Base-by-base conservation (phyloP, 768 basidiomycete genomes). In the Mycena indigotica region DNA sequence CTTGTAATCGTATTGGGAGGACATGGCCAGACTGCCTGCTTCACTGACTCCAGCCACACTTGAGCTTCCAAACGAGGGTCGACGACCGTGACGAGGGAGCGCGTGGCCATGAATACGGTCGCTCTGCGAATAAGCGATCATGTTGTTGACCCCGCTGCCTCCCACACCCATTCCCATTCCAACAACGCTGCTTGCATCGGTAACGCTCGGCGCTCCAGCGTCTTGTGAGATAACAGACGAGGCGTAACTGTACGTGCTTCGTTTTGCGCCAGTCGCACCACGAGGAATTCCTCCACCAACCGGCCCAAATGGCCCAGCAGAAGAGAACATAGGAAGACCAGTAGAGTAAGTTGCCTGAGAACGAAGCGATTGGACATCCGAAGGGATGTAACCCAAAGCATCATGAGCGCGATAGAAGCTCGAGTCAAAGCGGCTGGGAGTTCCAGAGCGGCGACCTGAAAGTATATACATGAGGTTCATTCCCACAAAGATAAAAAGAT, bases 291-390 rank as follows among this genome's bases (percentile, higher is more conserved):
- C 83, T 19, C 62, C 62, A 15, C 57, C 58, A n/a, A 63, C 62
- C 48, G 86, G 79, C 45, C 88, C 85, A 66, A 89, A 92, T 12
- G 87, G 86, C 46, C 87, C 84, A 63, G 80, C 81, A 26, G 82
- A 75, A 50, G 84, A 80, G 67, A 95, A 95, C 80, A 91, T 84
- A 16, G 94, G 95, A 28, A 96, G 77, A 24, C 93, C 92, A 10
- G 95, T 94, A 2, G 95, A 91, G 69, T 97, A 95, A 0, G 93
- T 95, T 0, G 96, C 95, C 72, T 99, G 97, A 2, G 96, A 98
- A 53, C 94, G 88, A 45, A 98, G 84, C 3, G 96, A 98, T 70
- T 97, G 96, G 23, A 88, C 91, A 69, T 98, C 97, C 5, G 93
- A 93, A 2, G 95, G 94, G 62, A 98, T 96, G 71, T 95, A 95